Conservation (phyloP, 495 filamentous ascomycete genomes). For the Podospora comata region DNA sequence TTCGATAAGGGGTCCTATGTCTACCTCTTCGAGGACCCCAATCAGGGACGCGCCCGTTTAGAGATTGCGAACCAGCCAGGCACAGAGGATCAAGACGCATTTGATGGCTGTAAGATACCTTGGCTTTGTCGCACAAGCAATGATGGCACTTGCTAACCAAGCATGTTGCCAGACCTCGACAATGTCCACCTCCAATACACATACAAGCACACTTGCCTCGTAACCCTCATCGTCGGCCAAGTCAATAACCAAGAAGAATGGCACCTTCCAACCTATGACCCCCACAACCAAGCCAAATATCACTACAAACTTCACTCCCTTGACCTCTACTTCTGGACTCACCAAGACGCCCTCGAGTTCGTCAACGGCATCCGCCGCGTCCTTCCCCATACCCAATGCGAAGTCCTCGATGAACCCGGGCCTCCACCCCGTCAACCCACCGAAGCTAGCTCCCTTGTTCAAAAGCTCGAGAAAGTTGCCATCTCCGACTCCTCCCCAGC, state of each 20-base stretch:
- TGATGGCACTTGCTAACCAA: constrained; percentile 1
- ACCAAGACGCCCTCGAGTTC: constrained; percentile 70
- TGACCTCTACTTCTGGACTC: constrained; percentile 88
- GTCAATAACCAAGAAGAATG: constrained; percentile 59
- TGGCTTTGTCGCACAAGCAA: not conserved
- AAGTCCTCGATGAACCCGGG: constrained; percentile 54
- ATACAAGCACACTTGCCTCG: constrained; percentile 71
- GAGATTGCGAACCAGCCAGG: constrained; percentile 89
- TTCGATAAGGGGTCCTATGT: constrained; percentile 89
- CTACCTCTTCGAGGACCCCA: constrained; percentile 76
- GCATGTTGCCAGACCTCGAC: constrained; percentile 53
- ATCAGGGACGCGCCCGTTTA: constrained; percentile 63
- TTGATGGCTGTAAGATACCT: constrained; percentile 65
- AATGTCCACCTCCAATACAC: constrained; percentile 65
- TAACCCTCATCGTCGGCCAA: constrained; percentile 70
- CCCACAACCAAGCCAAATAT: constrained; percentile 64
- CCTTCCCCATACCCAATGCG: constrained; percentile 58
- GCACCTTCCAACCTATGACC: constrained; percentile 72
- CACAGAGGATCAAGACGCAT: constrained; percentile 83
- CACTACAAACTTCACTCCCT: constrained; percentile 75
- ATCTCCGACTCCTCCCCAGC: constrained; percentile 47
- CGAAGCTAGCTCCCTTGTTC: constrained; percentile 73
- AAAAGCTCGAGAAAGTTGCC: constrained; percentile 77
- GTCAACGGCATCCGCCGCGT: constrained; percentile 61
- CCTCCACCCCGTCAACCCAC: constrained; percentile 42